Base-by-base conservation (phyloP, 2,329 filamentous ascomycete genomes). In the Microsporum audouinii region DNA sequence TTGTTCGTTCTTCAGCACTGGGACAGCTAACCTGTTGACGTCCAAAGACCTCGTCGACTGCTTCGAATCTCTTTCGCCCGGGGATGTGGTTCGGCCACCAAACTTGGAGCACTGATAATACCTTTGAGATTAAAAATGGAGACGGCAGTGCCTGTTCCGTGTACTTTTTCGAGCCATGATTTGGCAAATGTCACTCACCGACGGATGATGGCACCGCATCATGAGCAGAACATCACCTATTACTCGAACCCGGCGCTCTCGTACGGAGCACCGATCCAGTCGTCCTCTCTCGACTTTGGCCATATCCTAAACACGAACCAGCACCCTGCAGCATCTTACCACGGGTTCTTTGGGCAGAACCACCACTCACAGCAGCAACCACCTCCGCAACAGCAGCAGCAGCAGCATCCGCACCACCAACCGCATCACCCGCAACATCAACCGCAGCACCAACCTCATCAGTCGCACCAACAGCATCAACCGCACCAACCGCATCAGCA, bases 71-170 rank as follows among this genome's bases (percentile, higher is more conserved):
- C 39, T 43, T 14, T 31, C 29, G 49, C 29, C 49, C 49, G 49
- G 49, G 49, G 14, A 53, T 53, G 49, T 53, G 49, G 49, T 53
- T 53, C 49, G 49, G 49, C 49, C 49, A 34, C 49, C 49, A 34
- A 8, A 53, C 31, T 53, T 53, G 49, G 49, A 53, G 49, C 49
- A 53, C 33, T 27, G 29, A 53, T 53, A 23, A 23, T 23, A 53
- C 29, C 49, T n/a, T 33, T 53, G 33, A 41, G 45, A 53, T 59
- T 61, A 64, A 61, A 64, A 56, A 76, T 76, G 74, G 74, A 76
- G 64, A 71, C 74, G 23, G 69, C 71, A 49, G 73, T 76, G 58
- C 73, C 74, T 6, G 71, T 75, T 39, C 70, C 73, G 34, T 76
- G 74, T 63, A 71, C 73, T 49, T 75, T 74, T 61, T 65, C 73